Evolutionary conservation across 495 filamentous ascomycete genomes (phyloP).

Genomic region (Parachaetomium inaequale): DNA sequence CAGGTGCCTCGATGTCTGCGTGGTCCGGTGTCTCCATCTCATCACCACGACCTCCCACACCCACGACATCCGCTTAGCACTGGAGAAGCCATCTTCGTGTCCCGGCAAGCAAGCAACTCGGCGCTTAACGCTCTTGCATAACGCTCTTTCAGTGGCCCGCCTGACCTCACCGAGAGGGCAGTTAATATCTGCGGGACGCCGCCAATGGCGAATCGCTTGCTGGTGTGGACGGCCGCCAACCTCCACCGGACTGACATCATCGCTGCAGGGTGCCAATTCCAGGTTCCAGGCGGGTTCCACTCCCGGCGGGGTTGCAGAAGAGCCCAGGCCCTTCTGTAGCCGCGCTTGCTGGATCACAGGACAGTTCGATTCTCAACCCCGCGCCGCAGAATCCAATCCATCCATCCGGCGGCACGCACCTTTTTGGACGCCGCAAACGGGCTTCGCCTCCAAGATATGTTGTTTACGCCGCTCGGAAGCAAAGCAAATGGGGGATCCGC

Average conservation of each 20-base stretch:
- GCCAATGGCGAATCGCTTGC: background rate
- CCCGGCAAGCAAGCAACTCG: background rate
- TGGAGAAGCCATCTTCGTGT: background rate
- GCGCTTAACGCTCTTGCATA: slow-evolving; percentile 3
- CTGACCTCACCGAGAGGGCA: background rate
- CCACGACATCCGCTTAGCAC: too few species aligned
- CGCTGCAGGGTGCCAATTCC: background rate
- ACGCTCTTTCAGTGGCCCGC: background rate
- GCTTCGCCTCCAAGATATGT: background rate
- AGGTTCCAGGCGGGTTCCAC: background rate
- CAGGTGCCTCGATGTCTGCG: too few species aligned
- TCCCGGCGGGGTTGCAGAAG: background rate
- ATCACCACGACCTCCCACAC: too few species aligned
- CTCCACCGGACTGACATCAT: background rate
- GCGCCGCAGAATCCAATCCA: background rate
- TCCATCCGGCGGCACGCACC: too few species aligned
- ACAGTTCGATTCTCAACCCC: background rate
- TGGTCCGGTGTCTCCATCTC: too few species aligned
- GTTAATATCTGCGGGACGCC: background rate
- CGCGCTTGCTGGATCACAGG: too few species aligned
- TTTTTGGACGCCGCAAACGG: slow-evolving; percentile 2
- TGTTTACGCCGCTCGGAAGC: background rate
- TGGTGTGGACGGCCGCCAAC: background rate
- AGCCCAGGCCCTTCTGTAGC: background rate
- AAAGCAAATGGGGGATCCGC: background rate